Conservation (phyloP, 768 basidiomycete genomes). For the Hygrocybe coccinea region DNA sequence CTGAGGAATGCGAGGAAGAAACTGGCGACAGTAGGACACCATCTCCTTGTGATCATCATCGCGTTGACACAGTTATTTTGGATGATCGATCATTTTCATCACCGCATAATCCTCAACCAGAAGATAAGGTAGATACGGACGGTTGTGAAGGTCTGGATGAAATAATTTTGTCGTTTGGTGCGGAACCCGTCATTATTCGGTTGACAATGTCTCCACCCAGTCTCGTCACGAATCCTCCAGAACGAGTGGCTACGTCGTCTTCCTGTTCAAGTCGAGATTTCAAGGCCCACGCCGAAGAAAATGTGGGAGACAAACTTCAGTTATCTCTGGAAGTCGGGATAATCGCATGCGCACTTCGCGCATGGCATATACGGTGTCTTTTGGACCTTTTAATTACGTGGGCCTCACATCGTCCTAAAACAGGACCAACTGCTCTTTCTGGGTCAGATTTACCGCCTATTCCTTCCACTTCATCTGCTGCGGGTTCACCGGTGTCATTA, state of each 20-base stretch:
- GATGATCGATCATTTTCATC: slow-evolving; percentile 2
- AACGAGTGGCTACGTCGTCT: neutral
- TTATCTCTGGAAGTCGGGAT: slow-evolving; percentile 45
- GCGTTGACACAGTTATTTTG: slow-evolving; percentile 1
- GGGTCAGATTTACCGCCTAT: no score
- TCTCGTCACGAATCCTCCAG: neutral
- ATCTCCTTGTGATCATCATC: slow-evolving; percentile 9
- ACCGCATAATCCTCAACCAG: neutral
- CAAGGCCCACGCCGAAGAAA: slow-evolving; percentile 1
- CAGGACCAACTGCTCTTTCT: no score
- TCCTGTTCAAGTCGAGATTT: slow-evolving; percentile 13
- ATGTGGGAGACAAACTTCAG: slow-evolving; percentile 29
- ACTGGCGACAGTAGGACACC: slow-evolving; percentile 10
- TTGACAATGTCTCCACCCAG: slow-evolving; percentile 44
- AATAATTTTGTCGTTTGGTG: slow-evolving; percentile 55
- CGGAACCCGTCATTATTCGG: slow-evolving; percentile 54
- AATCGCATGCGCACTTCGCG: slow-evolving; percentile 51
- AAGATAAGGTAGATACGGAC: neutral
- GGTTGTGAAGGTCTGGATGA: slow-evolving; percentile 31
- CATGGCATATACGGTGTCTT: slow-evolving; percentile 52
- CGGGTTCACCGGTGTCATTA: slow-evolving; percentile 9
- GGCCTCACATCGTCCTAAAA: slow-evolving; percentile 18
- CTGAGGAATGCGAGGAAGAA: neutral
- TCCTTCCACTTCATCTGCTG: no score
- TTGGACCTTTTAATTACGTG: slow-evolving; percentile 38